Base-by-base conservation (phyloP, 805 yeast species). In the Candida ulmi region DNA sequence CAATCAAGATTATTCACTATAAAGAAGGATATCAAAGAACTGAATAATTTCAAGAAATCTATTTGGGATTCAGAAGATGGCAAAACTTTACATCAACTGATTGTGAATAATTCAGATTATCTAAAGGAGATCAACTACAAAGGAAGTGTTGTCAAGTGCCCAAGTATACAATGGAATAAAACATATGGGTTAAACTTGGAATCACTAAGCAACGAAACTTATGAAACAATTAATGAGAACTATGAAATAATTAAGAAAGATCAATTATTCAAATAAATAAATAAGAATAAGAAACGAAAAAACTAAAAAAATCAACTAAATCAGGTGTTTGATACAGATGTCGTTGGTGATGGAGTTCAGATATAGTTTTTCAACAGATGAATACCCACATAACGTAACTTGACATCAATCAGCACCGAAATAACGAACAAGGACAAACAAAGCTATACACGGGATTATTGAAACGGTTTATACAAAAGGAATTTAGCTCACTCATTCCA, bases 151-250 rank as follows among this genome's bases (percentile, higher is more conserved):
- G 43, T 51, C 17, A 54, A 51, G 35, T 50, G 55, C 34, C 60
- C 60, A 2, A 39, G 34, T 7, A 40, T 55, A 15, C 39, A 50
- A 28, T 55, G 60, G 60, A 41, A 45, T 11, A 24, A 43, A 3
- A 52, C 51, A n/a, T 54, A 46, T 29, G 57, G 48, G 4, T 33
- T 54, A 8, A 52, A 51, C 16, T 13, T 52, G 16, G 40, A 44
- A 11, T 76, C 83, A 2, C 57, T 80, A 59, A 67, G 77, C 19
- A 73, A 69, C 5, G 60, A 54, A 13, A 74, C 80, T 2, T 75
- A 74, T 45, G 63, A 65, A 32, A 43, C 38, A 21, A 47, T 55
- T 36, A 49, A 50, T 38, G 58, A 48, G 17, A 43, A 41, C 21
- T 55, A 55, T 35, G 57, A 55, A 36, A 51, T 55, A 30, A 43